phyloP scores from a whole-genome alignment of 495 filamentous ascomycete genomes.

The Ascodesmis nigricans region DNA sequence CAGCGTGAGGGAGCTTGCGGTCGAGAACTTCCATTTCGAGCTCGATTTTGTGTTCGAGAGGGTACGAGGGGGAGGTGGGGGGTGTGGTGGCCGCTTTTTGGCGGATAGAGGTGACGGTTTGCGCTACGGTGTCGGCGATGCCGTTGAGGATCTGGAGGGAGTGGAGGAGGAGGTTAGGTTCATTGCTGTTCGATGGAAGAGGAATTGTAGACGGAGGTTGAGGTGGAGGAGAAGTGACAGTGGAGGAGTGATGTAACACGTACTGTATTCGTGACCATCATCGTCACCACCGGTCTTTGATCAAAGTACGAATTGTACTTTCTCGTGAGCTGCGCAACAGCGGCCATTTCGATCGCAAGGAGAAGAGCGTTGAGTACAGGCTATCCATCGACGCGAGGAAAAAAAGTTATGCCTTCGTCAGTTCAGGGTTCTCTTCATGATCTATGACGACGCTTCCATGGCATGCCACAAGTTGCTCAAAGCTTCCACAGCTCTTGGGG shows the following conservation, averaged over 20 bases:
- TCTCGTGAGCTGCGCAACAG: conserved; percentile 37
- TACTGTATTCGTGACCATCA: conserved; percentile 94
- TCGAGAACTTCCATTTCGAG: conserved; percentile 45
- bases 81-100: conserved; percentile 40
- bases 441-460: too few relatives aligned
- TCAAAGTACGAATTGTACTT: conserved; percentile 80
- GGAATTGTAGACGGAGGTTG: too few relatives aligned
- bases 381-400: conserved; percentile 26
- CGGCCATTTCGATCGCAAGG: conserved; percentile 69
- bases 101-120: conserved; percentile 68
- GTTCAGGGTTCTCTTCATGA: neutral
- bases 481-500: neutral
- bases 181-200: too few relatives aligned
- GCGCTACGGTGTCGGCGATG: conserved; percentile 85
- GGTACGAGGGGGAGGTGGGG: conserved; percentile 34
- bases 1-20: conserved; percentile 35
- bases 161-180: conserved; percentile 4
- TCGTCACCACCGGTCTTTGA: conserved; percentile 51
- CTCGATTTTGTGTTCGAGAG: conserved; percentile 73
- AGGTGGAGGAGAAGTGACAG: neutral
- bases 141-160: conserved; percentile 23
- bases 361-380: conserved; percentile 70
- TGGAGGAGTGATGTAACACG: conserved; percentile 21
- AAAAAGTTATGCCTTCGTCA: neutral
- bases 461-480: neutral